Evolutionary conservation across 495 filamentous ascomycete species (phyloP).

Genomic region (Cercophora scortea): DNA sequence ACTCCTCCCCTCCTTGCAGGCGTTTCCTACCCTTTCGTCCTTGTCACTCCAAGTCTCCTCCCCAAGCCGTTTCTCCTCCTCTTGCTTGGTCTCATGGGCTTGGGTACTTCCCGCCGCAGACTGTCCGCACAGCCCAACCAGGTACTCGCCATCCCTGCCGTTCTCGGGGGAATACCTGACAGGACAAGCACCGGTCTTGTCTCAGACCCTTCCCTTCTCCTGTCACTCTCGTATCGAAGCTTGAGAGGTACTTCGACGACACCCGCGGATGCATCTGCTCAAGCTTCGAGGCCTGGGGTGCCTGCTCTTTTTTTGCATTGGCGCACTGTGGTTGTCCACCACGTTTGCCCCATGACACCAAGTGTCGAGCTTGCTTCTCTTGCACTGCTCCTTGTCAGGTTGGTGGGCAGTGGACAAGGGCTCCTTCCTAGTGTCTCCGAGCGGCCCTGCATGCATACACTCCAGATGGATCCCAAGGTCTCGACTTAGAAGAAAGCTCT

Average conservation of each 20-base stretch:
- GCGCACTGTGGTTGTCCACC: neutral
- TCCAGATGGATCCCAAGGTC: neutral
- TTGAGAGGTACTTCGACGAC: slow-evolving; percentile 10
- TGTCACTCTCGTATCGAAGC: slow-evolving; percentile 18
- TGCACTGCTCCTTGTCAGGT: slow-evolving; percentile 4
- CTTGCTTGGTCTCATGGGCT: neutral
- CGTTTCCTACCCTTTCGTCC: slow-evolving; percentile 13
- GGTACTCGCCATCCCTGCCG: neutral
- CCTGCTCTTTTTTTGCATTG: neutral
- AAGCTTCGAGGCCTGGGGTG: slow-evolving; percentile 6
- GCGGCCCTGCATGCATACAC: slow-evolving; percentile 7
- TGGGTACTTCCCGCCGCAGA: slow-evolving; percentile 1
- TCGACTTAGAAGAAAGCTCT: slow-evolving; percentile 13
- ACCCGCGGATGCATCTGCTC: slow-evolving; percentile 1
- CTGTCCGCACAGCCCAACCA: neutral
- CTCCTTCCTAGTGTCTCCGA: slow-evolving; percentile 2
- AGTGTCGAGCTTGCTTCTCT: slow-evolving; percentile 3
- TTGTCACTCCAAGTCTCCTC: slow-evolving; percentile 15
- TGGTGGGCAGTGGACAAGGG: slow-evolving; percentile 6
- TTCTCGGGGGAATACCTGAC: slow-evolving; percentile 3
- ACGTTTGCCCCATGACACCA: slow-evolving; percentile 1
- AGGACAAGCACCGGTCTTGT: slow-evolving; percentile 11
- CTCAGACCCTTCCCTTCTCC: slow-evolving; percentile 18
- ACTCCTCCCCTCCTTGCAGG: slow-evolving; percentile 19
- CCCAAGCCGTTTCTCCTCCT: slow-evolving; percentile 10